Conservation (phyloP, 805 yeast species). For the Naumovozyma baii region DNA sequence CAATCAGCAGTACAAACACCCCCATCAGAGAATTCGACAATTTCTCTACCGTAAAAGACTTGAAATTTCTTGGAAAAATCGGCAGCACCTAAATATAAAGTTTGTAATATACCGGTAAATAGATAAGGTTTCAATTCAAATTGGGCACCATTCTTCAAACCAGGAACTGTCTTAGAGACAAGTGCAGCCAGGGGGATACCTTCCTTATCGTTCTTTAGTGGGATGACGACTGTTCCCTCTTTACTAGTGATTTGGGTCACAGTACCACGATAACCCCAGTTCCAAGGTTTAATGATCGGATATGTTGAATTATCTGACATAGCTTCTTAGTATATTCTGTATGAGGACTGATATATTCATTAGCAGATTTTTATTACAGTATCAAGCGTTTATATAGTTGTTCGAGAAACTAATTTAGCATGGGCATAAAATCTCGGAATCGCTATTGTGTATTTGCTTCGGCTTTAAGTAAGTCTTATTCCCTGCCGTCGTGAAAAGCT, state of each 20-base stretch:
- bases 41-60: conserved; percentile 67
- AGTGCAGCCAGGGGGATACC: conserved; percentile 16
- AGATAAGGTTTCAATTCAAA: conserved; percentile 54
- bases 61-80: conserved; percentile 42
- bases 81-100: conserved; percentile 54
- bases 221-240: conserved; percentile 18
- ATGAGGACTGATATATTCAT: too few relatives aligned
- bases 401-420: too few relatives aligned
- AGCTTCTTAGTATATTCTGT: too few relatives aligned
- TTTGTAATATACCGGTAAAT: conserved; percentile 70
- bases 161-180: conserved; percentile 32
- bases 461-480: neutral
- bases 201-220: conserved; percentile 12
- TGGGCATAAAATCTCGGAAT: too few relatives aligned
- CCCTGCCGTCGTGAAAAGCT: too few relatives aligned
- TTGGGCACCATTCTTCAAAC: conserved; percentile 37
- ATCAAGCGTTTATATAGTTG: too few relatives aligned
- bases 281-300: conserved; percentile 23
- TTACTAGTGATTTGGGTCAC: conserved; percentile 21
- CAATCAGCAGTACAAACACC: conserved; percentile 71
- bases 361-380: too few relatives aligned
- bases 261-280: conserved; percentile 30
- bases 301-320: too few relatives aligned
- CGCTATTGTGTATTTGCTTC: too few relatives aligned
- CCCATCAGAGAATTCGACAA: conserved; percentile 50